These are phyloP conservation scores for Jackrogersella minutella DNA, from an alignment of 495 filamentous ascomycete species.

Conservation along the genomic window DNA sequence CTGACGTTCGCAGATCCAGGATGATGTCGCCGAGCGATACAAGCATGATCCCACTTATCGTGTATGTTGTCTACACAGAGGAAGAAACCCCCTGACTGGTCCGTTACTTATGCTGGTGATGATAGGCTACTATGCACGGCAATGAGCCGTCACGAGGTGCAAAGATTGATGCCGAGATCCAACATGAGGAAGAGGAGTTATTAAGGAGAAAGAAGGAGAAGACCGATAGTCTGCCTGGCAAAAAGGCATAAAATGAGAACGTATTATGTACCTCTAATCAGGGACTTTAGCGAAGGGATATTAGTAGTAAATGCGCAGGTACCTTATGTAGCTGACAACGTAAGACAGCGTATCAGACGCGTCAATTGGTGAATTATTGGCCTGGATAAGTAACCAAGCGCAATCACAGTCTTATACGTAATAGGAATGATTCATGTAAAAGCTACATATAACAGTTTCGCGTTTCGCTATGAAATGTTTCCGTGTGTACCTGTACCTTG, in stretches of 20 bases:
- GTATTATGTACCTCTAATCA: too few species aligned
- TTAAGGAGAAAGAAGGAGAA: slow-evolving; percentile 67
- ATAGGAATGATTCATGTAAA: too few species aligned
- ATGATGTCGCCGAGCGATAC: slow-evolving; percentile 31
- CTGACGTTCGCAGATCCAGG: slow-evolving; percentile 25
- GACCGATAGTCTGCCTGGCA: slow-evolving; percentile 34
- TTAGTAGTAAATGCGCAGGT: too few species aligned
- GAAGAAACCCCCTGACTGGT: neutral
- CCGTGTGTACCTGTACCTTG: neutral
- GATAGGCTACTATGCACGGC: slow-evolving; percentile 72
- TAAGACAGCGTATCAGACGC: too few species aligned
- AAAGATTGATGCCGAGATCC: slow-evolving; percentile 72
- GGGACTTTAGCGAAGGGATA: too few species aligned
- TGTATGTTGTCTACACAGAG: slow-evolving; percentile 18
- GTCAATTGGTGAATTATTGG: too few species aligned
- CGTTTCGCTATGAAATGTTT: neutral
- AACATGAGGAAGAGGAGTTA: slow-evolving; percentile 72
- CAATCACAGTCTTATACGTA: too few species aligned
- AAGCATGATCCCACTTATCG: slow-evolving; percentile 40
- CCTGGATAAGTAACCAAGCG: too few species aligned
- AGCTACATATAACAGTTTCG: too few species aligned
- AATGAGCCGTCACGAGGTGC: slow-evolving; percentile 76
- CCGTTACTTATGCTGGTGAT: neutral
- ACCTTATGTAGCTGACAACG: too few species aligned
- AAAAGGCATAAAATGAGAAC: slow-evolving; percentile 20